Evolutionary conservation across 208 protist genomes (phyloP), one percentile per base, ranked within the genome.

Genomic region (Crithidia sp.): DNA sequence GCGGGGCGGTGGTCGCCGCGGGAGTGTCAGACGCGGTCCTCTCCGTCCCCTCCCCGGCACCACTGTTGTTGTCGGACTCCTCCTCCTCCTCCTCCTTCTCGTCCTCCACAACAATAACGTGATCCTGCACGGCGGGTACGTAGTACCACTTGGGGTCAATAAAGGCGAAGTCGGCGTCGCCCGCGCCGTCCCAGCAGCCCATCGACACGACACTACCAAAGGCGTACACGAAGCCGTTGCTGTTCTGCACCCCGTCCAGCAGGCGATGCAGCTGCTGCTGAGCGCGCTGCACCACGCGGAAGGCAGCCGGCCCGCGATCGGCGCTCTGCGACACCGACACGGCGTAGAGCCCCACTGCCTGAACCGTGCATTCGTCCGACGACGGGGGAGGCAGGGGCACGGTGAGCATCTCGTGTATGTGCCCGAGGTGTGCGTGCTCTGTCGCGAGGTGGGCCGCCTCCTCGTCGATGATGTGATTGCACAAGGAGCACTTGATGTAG

Each of bases 181-280:
- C 80, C 8, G 73, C 45, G 12, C 92, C 92, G 75, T 96, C 92
- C 89, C 92, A 96, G 10, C 63, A 84, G 52, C 89, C 89, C 73
- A 82, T 85, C 8, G 89, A 79, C 9, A 95, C 88, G 53, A 84
- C 86, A 52, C 88, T 92, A 68, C 92, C 92, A 57, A 96, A 96
- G 19, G 84, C 66, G 76, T 86, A 96, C 16, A 92, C 81, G 9
- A 36, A 1, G 0, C 73, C 65, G 9, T 60, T 5, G 9, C 17
- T 37, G 5, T 39, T 14, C 3, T 80, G 43, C 13, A 71, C 19
- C 2, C 41, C 54, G 2, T 59, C 37, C 9, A 83, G 19, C 14
- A 87, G 67, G 19, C 45, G 49, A 45, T 83, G 54, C 10, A 95
- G 54, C 77, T 95, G 90, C 39, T 63, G 28, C 12, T 62, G 56